phyloP scores from a whole-genome alignment of 2,329 filamentous ascomycete genomes.

The Colletotrichum coccodes region DNA sequence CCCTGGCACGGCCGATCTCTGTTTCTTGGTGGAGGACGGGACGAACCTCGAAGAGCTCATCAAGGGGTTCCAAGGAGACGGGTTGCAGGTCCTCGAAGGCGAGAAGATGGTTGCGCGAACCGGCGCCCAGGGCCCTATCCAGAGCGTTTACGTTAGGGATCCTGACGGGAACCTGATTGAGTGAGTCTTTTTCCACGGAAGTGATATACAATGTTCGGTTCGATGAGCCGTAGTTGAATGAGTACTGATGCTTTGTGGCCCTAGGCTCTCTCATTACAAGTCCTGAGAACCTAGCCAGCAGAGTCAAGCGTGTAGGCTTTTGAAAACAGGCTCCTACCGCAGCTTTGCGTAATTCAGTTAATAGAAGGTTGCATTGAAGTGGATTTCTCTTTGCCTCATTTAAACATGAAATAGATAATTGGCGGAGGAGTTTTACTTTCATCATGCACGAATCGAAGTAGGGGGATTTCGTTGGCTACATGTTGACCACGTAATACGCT shows the following conservation, averaged over 20 bases:
- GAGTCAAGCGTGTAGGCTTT: not conserved
- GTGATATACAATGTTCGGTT: no score
- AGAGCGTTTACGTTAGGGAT: constrained; percentile 69
- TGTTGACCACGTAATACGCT: no score
- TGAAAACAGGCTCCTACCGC: not conserved
- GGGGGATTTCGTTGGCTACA: no score
- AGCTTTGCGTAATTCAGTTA: not conserved
- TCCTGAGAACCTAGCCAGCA: no score
- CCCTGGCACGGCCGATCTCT: constrained; percentile 68
- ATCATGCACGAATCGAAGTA: no score
- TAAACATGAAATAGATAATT: no score
- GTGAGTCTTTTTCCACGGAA: constrained; percentile 51
- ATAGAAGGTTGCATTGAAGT: not conserved
- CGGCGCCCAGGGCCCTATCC: constrained; percentile 63
- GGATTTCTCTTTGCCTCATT: no score
- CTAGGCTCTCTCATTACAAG: constrained; percentile 14
- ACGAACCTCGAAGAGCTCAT: constrained; percentile 56
- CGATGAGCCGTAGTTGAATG: not conserved
- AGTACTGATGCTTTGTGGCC: not conserved
- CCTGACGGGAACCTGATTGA: constrained; percentile 72
- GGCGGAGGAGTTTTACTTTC: no score
- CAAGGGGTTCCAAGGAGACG: constrained; percentile 50
- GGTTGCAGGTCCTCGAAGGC: constrained; percentile 61
- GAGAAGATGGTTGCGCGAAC: constrained; percentile 62
- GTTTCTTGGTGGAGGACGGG: constrained; percentile 63